phyloP scores from a whole-genome alignment of 495 filamentous ascomycete genomes.

The Hypoxylon cercidicola region DNA sequence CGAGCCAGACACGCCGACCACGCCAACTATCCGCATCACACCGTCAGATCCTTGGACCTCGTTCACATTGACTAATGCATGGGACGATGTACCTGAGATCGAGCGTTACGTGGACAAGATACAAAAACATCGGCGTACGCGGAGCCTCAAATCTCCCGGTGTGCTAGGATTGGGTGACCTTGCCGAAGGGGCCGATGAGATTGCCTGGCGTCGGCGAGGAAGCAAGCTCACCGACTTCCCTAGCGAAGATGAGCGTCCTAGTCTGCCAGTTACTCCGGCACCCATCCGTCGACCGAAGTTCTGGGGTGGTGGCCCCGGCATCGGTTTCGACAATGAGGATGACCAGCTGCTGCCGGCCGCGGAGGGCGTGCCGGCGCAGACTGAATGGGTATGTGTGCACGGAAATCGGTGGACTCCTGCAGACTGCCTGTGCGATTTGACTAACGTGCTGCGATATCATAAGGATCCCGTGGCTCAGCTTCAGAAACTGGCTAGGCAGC shows the following conservation, averaged over 20 bases:
- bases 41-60: constrained; percentile 71
- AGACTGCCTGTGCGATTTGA: constrained; percentile 69
- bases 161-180: constrained; percentile 9
- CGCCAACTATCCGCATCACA: constrained; percentile 55
- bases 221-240: constrained; percentile 87
- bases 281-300: constrained; percentile 65
- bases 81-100: constrained; percentile 88
- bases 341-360: constrained; percentile 72
- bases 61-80: constrained; percentile 75
- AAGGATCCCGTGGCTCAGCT: constrained; percentile 78
- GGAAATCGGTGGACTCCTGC: constrained; percentile 59
- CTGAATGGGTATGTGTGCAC: constrained; percentile 87
- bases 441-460: constrained; percentile 60
- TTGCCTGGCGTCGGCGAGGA: constrained; percentile 57
- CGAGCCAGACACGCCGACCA: constrained; percentile 59
- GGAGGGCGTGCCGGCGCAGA: constrained; percentile 83
- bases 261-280: constrained; percentile 89
- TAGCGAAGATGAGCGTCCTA: constrained; percentile 81
- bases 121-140: constrained; percentile 69
- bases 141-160: constrained; percentile 51
- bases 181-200: constrained; percentile 36
- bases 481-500: constrained; percentile 72
- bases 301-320: constrained; percentile 53
- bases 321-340: constrained; percentile 64
- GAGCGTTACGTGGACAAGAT: constrained; percentile 79